Evolutionary conservation across 2,329 filamentous ascomycete genomes (phyloP), one percentile per base, ranked within the genome.

Genomic region (Aquanectria penicillioides): DNA sequence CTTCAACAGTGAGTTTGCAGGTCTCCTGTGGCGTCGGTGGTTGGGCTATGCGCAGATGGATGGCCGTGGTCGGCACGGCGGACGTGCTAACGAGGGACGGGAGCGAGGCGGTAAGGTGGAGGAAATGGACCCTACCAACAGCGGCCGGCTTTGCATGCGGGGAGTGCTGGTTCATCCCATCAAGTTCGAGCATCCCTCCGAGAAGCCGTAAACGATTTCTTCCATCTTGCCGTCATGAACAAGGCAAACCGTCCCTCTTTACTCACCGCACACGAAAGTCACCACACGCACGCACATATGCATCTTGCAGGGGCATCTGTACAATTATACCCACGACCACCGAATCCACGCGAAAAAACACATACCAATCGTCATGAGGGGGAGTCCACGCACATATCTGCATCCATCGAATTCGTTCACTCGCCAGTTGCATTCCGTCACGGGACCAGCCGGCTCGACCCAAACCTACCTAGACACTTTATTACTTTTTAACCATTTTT

Each of bases 141-240:
- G 77, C 8, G 91, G 90, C 18, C 83, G 92, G 46, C 87, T 95
- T 83, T 96, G 92, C 76, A 77, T 95, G 69, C 87, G 90, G 43
- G 91, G 88, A 63, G 91, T 94, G 85, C 77, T 95, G 65, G 75
- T 95, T 65, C 92, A 96, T 80, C 92, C 92, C 1, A 87, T 95
- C 68, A 96, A 96, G 78, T 83, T 78, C 73, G 84, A 87, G 71
- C 79, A 81, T 62, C 82, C 82, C 18, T 73, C 71, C n/a, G 81
- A 84, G 61, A 67, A 70, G 64, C 63, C 62, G 26, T 69, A 64
- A 62, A 40, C 33, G 26, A 25, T 17, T 41, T 54, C 41, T 37
- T 37, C 13, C 52, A 47, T 64, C 59, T 64, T 63, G 67, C 67
- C 67, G 65, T 63, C 55, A 69, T 69, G 67, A 69, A 65, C 67